These are phyloP conservation scores for Tylopilus rubrobrunneus DNA, from an alignment of 768 basidiomycete genomes.

Conservation along the genomic window DNA sequence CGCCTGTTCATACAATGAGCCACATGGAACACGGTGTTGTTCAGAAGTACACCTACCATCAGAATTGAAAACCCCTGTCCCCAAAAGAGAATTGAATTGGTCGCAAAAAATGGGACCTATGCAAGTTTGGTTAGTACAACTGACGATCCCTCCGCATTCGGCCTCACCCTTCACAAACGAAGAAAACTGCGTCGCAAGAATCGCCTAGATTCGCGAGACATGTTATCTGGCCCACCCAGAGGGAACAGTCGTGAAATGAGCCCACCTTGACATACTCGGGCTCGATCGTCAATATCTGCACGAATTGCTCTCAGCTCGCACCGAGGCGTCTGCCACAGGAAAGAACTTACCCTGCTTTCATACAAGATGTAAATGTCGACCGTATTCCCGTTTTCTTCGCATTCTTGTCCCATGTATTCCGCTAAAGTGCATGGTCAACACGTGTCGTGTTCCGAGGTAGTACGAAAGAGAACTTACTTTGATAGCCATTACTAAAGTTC, in stretches of 20 bases:
- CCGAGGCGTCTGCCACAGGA: no score
- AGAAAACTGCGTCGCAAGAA: slow-evolving; percentile 36
- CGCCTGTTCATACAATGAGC: slow-evolving; percentile 17
- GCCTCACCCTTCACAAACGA: slow-evolving; percentile 34
- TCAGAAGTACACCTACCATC: slow-evolving; percentile 26
- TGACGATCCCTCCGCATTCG: background rate
- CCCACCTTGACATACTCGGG: slow-evolving; percentile 40
- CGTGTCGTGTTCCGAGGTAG: background rate
- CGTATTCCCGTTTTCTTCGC: slow-evolving; percentile 22
- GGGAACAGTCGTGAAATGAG: background rate
- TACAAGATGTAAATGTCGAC: slow-evolving; percentile 19
- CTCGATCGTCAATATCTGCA: slow-evolving; percentile 36
- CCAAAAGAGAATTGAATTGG: slow-evolving; percentile 29
- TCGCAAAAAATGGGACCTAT: slow-evolving; percentile 23
- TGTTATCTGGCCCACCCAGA: background rate
- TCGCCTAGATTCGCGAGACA: slow-evolving; percentile 24
- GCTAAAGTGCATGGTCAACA: slow-evolving; percentile 6
- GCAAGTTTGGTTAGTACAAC: background rate
- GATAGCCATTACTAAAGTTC: slow-evolving; percentile 44
- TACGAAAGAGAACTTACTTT: slow-evolving; percentile 31
- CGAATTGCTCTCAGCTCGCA: background rate
- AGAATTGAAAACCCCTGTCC: slow-evolving; percentile 40
- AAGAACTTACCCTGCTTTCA: slow-evolving; percentile 24
- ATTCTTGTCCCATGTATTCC: slow-evolving; percentile 11
- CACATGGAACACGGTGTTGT: background rate